Evolutionary conservation across 2,329 filamentous ascomycete species (phyloP).

Genomic region (Aspergillus aculeatus): DNA sequence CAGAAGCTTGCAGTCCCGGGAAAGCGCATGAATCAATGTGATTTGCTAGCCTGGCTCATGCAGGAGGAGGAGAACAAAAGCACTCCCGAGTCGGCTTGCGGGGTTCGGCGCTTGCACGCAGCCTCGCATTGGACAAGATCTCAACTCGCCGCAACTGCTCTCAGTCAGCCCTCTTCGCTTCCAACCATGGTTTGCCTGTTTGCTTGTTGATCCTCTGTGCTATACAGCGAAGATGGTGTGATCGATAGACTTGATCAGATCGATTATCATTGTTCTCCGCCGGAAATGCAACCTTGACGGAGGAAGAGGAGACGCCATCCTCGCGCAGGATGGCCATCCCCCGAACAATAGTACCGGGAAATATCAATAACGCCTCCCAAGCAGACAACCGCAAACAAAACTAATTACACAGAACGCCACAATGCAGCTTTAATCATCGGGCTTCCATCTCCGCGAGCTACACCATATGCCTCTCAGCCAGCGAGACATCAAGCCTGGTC

Average conservation of each 20-base stretch:
- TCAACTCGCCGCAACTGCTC: neutral
- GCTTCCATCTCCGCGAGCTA: neutral
- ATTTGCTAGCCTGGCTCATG: neutral
- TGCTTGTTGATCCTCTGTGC: too few species aligned
- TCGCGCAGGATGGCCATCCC: neutral
- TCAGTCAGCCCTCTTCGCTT: neutral
- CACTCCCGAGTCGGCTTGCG: neutral
- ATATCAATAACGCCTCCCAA: neutral
- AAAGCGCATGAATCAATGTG: neutral
- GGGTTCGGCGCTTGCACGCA: constrained; percentile 1
- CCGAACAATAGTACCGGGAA: neutral
- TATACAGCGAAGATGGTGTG: neutral
- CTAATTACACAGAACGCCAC: constrained; percentile 12
- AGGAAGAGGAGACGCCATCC: neutral
- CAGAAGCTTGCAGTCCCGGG: constrained; percentile 24
- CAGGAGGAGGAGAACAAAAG: neutral
- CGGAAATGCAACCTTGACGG: neutral
- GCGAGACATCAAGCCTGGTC: neutral
- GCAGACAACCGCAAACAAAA: neutral
- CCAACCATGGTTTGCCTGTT: too few species aligned
- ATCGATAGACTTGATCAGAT: neutral
- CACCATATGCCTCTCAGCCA: neutral
- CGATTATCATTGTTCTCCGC: neutral
- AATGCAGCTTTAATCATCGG: constrained; percentile 13
- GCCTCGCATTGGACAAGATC: neutral